Percentiles rank a stretch among this genome's conserved stretches.
These are phyloP conservation scores for Pelargonium exstipulatum DNA, from an alignment of 441 rosid species.

Conservation along the genomic window DNA sequence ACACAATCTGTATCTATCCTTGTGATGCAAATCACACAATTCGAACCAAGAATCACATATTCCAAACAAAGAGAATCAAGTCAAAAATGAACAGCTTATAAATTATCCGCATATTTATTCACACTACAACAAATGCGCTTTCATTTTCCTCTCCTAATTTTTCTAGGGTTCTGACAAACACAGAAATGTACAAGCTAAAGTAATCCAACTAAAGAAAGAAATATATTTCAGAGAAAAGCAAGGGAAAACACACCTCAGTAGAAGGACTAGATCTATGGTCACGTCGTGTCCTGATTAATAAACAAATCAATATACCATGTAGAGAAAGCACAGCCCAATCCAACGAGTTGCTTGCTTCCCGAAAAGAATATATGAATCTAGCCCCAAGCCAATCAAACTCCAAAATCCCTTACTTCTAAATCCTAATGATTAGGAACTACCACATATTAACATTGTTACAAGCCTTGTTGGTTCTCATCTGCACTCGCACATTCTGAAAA, in stretches of 20 bases:
- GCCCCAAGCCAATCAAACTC: neutral
- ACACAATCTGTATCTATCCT: too few species aligned
- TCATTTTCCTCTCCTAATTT: conserved; percentile 25
- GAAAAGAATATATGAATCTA: neutral
- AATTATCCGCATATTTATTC: conserved; percentile 31
- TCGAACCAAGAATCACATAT: too few species aligned
- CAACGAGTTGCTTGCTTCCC: neutral
- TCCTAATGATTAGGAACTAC: neutral
- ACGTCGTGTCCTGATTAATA: neutral
- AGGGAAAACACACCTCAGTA: conserved; percentile 24
- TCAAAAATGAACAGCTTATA: conserved; percentile 1
- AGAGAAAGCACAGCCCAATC: neutral
- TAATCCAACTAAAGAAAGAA: neutral
- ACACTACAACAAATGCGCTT: conserved; percentile 39
- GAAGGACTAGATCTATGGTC: conserved; percentile 25
- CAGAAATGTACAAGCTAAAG: neutral
- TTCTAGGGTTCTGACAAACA: neutral
- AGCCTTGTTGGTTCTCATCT: conserved; percentile 10
- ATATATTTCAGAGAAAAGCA: conserved; percentile 7
- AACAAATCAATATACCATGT: neutral
- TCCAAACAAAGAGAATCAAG: neutral
- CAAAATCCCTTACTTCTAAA: neutral
- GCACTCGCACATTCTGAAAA: conserved; percentile 13
- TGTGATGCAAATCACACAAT: too few species aligned
- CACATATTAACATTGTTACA: neutral